These are phyloP conservation scores for Nyctanthes arbortristis DNA, from an alignment of 257 asterid species.

Conservation along the genomic window DNA sequence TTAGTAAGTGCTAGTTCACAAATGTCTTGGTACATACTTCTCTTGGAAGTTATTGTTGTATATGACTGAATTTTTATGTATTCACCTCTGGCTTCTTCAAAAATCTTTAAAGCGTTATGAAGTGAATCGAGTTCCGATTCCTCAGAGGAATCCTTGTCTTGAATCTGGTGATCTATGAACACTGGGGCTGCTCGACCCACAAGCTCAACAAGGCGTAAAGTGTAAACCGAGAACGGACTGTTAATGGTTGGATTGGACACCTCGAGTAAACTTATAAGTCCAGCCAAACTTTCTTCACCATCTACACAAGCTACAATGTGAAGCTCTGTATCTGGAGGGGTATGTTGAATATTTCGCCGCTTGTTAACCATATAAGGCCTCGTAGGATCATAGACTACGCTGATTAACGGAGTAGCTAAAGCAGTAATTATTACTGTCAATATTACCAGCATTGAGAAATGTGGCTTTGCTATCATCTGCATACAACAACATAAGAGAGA, in stretches of 20 bases:
- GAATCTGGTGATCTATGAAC: slow-evolving; percentile 57
- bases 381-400: slow-evolving; percentile 66
- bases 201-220: slow-evolving; percentile 60
- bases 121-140: slow-evolving; percentile 27
- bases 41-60: slow-evolving; percentile 52
- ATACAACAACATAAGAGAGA: slow-evolving; percentile 9
- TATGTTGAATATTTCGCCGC: slow-evolving; percentile 70
- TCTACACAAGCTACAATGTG: slow-evolving; percentile 54
- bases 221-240: slow-evolving; percentile 52
- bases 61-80: slow-evolving; percentile 39
- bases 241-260: slow-evolving; percentile 48
- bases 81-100: slow-evolving; percentile 40
- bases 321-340: slow-evolving; percentile 48
- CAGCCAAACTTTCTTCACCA: slow-evolving; percentile 49
- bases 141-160: slow-evolving; percentile 20
- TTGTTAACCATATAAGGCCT: slow-evolving; percentile 75
- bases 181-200: slow-evolving; percentile 59
- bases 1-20: slow-evolving; percentile 67
- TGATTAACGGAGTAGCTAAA: slow-evolving; percentile 53
- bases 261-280: slow-evolving; percentile 49
- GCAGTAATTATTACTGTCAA: slow-evolving; percentile 43
- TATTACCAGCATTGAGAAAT: slow-evolving; percentile 56
- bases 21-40: slow-evolving; percentile 71
- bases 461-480: slow-evolving; percentile 61
- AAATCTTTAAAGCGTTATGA: slow-evolving; percentile 53